Conservation (phyloP, 2,329 filamentous ascomycete genomes). For the Daldinia eschscholtzii region DNA sequence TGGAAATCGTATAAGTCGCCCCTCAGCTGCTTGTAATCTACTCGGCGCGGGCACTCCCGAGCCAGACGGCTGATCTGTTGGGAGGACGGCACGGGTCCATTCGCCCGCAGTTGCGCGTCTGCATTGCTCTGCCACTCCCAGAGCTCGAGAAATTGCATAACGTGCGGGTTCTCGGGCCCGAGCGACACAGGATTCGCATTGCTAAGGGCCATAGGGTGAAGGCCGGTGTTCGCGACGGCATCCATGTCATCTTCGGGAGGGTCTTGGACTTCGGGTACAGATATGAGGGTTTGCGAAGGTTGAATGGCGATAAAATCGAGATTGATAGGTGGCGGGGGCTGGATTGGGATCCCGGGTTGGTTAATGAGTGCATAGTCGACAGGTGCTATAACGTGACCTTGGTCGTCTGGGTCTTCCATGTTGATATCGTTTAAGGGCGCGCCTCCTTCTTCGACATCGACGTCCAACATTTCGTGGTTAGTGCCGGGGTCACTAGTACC, state of each 20-base stretch:
- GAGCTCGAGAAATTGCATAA: constrained; percentile 63
- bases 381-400: constrained; percentile 20
- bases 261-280: constrained; percentile 25
- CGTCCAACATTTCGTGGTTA: constrained; percentile 37
- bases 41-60: constrained; percentile 41
- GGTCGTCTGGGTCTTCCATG: constrained; percentile 43
- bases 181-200: constrained; percentile 55
- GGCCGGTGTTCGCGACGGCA: constrained; percentile 33
- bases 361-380: constrained; percentile 18
- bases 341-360: constrained; percentile 19
- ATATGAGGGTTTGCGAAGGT: constrained; percentile 5
- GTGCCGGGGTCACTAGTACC: constrained; percentile 23
- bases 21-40: constrained; percentile 62
- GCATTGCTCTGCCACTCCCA: constrained; percentile 58
- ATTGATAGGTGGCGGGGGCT: constrained; percentile 20
- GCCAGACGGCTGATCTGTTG: constrained; percentile 38
- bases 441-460: constrained; percentile 46
- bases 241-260: constrained; percentile 37
- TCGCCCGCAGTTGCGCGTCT: constrained; percentile 48
- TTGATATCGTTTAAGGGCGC: constrained; percentile 42
- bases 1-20: constrained; percentile 71
- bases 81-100: constrained; percentile 41
- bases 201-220: constrained; percentile 52
- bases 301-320: neutral
- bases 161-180: constrained; percentile 63